A percentile compares a stretch with the other conserved stretches of the same genome.
phyloP scores from a whole-genome alignment of 2,329 filamentous ascomycete genomes.

The Penicillium expansum region DNA sequence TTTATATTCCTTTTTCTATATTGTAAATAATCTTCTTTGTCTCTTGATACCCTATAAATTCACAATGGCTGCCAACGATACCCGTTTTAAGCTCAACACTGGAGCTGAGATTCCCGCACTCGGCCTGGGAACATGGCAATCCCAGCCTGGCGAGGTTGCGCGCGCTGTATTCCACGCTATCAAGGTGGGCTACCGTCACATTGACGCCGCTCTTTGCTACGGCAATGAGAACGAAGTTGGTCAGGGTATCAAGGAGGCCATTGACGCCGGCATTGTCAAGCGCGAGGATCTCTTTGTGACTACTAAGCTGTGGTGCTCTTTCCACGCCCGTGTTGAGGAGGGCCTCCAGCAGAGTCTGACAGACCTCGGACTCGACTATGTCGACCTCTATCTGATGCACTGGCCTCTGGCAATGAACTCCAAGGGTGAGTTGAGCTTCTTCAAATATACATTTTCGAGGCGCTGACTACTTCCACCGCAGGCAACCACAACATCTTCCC shows the following conservation, averaged over 20 bases:
- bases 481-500: slow-evolving; percentile 58
- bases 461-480: slow-evolving; percentile 8
- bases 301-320: slow-evolving; percentile 82
- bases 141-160: slow-evolving; percentile 57
- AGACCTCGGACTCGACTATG: slow-evolving; percentile 72
- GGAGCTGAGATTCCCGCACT: slow-evolving; percentile 62
- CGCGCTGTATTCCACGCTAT: slow-evolving; percentile 60
- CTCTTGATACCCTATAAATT: slow-evolving; percentile 2
- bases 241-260: slow-evolving; percentile 69
- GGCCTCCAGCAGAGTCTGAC: slow-evolving; percentile 71
- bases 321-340: slow-evolving; percentile 66
- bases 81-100: slow-evolving; percentile 62
- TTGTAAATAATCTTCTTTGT: background rate
- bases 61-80: slow-evolving; percentile 53
- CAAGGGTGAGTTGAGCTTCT: slow-evolving; percentile 50
- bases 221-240: slow-evolving; percentile 76
- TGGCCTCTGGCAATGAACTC: slow-evolving; percentile 80
- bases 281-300: slow-evolving; percentile 79
- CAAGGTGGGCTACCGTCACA: slow-evolving; percentile 42
- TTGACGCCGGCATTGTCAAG: slow-evolving; percentile 65
- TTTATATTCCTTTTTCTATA: background rate
- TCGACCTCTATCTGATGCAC: slow-evolving; percentile 80
- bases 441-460: background rate
- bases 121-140: slow-evolving; percentile 66
- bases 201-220: slow-evolving; percentile 41